These are phyloP conservation scores for Phascolomyces articulosus DNA, from an alignment of 371 early-diverging fungal genomes.

Conservation along the genomic window DNA sequence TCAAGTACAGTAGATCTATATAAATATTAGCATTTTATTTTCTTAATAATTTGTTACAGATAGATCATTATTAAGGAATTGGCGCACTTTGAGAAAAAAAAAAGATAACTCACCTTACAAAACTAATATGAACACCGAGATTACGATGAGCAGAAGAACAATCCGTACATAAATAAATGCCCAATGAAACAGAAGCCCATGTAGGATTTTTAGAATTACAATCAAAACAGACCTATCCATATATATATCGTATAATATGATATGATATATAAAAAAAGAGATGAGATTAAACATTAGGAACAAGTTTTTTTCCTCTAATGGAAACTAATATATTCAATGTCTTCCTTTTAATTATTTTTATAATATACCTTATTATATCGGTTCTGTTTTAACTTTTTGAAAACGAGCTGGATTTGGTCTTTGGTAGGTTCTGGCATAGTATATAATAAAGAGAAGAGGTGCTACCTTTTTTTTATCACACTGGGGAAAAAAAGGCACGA, in stretches of 20 bases:
- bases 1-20: constrained; percentile 87
- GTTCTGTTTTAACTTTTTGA: constrained; percentile 77
- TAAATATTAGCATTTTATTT: no score
- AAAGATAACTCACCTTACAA: constrained; percentile 78
- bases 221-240: constrained; percentile 92
- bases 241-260: not conserved
- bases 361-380: constrained; percentile 78
- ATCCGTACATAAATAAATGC: constrained; percentile 97
- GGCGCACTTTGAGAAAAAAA: not conserved
- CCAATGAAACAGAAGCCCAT: constrained; percentile 97
- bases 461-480: no score
- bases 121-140: constrained; percentile 95
- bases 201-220: constrained; percentile 96
- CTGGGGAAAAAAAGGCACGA: no score
- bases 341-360: not conserved
- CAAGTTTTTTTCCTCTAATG: no score
- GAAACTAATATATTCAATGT: no score
- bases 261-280: not conserved
- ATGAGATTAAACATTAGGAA: not conserved
- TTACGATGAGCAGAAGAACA: constrained; percentile 96
- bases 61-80: no score
- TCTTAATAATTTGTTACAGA: no score
- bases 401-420: constrained; percentile 75
- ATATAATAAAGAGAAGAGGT: no score
- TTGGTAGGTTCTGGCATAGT: constrained; percentile 75